Conservation (phyloP, 768 basidiomycete species). For the Pisolithus albus region DNA sequence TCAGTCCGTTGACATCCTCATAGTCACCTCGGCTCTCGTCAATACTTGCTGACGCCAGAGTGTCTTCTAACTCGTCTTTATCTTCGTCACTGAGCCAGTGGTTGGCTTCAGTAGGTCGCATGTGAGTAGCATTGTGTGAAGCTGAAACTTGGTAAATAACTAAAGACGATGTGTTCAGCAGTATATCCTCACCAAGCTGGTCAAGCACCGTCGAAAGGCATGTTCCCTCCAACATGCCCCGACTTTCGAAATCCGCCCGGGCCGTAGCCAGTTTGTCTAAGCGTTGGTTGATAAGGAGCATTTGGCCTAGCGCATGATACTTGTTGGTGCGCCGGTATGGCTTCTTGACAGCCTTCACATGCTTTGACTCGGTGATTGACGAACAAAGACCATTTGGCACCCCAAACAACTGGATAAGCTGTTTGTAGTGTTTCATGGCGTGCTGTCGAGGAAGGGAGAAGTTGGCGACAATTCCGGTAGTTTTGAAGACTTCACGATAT, state of each 20-base stretch:
- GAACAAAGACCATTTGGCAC: constrained; percentile 32
- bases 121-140: no score
- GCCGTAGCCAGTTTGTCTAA: constrained; percentile 24
- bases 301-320: constrained; percentile 21
- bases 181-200: not conserved
- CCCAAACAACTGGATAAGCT: constrained; percentile 21
- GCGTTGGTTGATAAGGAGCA: constrained; percentile 23
- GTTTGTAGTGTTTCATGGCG: constrained; percentile 24
- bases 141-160: not conserved
- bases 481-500: constrained; percentile 14
- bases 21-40: no score
- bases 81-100: no score
- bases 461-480: constrained; percentile 5
- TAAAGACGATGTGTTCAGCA: not conserved
- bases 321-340: constrained; percentile 25
- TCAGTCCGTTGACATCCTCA: no score
- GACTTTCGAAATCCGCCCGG: constrained; percentile 5
- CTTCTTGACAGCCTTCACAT: constrained; percentile 32
- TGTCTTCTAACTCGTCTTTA: no score
- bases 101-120: no score
- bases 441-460: constrained; percentile 30
- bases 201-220: not conserved
- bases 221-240: constrained; percentile 7
- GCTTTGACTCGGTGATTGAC: constrained; percentile 31
- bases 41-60: no score